Evolutionary conservation across 164 flowering plant species (phyloP), one percentile per base, ranked within the genome.

Genomic region (Tetrastigma voinierianum): DNA sequence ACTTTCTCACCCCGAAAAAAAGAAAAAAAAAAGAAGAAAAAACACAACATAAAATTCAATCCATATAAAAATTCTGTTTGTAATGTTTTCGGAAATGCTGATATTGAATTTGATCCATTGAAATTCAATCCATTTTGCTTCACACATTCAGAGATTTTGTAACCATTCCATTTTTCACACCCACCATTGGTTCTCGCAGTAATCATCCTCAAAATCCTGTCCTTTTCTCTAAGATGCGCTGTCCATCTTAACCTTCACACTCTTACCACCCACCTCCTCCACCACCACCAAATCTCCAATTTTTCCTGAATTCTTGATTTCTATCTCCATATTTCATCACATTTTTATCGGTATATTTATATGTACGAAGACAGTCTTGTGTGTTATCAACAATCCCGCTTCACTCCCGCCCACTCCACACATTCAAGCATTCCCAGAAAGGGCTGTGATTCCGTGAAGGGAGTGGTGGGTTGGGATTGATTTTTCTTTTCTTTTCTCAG

Each of bases 91-190:
- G 40, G 24, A 51, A 62, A 7, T 14, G 18, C 51, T 17, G n/a
- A 46, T 32, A 54, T 0, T 12, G 59, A 76, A 46, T 86, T 71
- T 74, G 74, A 79, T 79, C 88, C 90, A 84, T 51, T 81, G 82
- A 81, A 83, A 72, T 62, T 68, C 82, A 76, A 86, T 89, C 86
- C 66, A 1, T 8, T 62, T 20, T 10, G 19, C 72, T 62, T 60
- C 80, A 80, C 78, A 19, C 87, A 76, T 68, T 72, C 70, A n/a
- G 17, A 51, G 44, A 18, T 4, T 61, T 48, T 23, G 11, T 2
- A 4, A 16, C n/a, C 20, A 21, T 21, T 14, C 19, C 17, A 40
- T 32, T 55, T 46, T 21, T 18, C 45, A 16, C 14, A 16, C 13
- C 21, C 48, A 23, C 18, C 25, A 40, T 52, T 52, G 19, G 21